phyloP scores from a whole-genome alignment of 2,329 filamentous ascomycete genomes.

The Fusarium solani-melongenae region DNA sequence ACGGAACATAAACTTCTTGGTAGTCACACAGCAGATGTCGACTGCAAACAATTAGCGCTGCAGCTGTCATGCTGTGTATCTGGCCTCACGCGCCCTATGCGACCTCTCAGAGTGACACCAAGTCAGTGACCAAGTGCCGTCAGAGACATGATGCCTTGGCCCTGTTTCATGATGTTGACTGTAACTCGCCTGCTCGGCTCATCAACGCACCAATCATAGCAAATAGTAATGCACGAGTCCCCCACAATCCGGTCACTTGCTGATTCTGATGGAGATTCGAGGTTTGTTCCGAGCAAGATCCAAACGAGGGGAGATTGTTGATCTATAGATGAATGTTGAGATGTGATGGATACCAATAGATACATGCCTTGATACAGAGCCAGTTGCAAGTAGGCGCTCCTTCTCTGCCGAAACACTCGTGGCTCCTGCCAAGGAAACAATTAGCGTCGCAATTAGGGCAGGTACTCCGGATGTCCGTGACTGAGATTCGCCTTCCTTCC shows the following conservation, averaged over 20 bases:
- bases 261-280: background rate
- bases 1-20: background rate
- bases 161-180: background rate
- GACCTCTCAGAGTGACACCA: background rate
- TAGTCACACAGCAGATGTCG: conserved; percentile 1
- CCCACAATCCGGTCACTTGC: background rate
- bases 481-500: conserved; percentile 4
- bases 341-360: background rate
- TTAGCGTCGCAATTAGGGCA: conserved; percentile 1
- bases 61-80: background rate
- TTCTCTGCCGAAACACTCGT: background rate
- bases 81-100: background rate
- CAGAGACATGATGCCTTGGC: background rate
- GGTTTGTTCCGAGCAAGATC: background rate
- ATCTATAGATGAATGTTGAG: background rate
- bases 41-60: conserved; percentile 10
- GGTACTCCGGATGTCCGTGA: conserved; percentile 18
- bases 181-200: background rate
- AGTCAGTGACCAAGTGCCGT: background rate
- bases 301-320: background rate
- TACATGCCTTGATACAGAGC: background rate
- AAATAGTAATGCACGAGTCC: background rate
- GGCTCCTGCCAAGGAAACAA: background rate
- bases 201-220: conserved; percentile 1
- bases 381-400: background rate